Base-by-base conservation (phyloP, 345 rosid species). In the Cardiospermum halicacabum region DNA sequence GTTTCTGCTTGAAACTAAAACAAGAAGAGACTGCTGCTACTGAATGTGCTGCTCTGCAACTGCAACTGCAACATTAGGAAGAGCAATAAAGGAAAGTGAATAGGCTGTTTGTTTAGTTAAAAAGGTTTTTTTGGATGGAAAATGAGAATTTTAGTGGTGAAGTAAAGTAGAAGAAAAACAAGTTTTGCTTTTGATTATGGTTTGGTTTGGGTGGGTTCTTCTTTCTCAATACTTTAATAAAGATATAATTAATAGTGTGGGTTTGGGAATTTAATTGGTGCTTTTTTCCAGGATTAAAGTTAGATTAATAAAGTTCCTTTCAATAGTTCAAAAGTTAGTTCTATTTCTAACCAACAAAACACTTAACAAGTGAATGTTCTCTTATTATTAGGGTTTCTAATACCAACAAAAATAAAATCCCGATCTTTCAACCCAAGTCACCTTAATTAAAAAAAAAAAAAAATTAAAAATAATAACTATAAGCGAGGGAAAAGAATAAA, bases 101-200 rank as follows among this genome's bases (percentile, higher is more conserved):
- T 34, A 4, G 39, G 8, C 39, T n/a, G n/a, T n/a, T n/a, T n/a
- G n/a, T n/a, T n/a, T n/a, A n/a, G n/a, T n/a, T n/a, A n/a, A 49
- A 34, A 65, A 63, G 40, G 6, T 60, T 67, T n/a, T n/a, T 4
- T 36, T 11, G 56, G 50, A 49, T 12, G n/a, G 19, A 64, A 62
- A 55, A 60, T 24, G 65, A 58, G 32, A 32, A 28, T 62, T 65
- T 21, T 34, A 65, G 31, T n/a, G 64, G 22, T 30, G 68, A 69
- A 72, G 74, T 30, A 5, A 62, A 60, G 63, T 27, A 40, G 40
- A 71, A 67, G 39, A 70, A 69, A 57, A 43, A 5, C 45, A 59
- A 65, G 21, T 71, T 67, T n/a, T 25, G 11, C 11, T 49, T 49
- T 36, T 24, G 34, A 54, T 15, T 15, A 1, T n/a, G n/a, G n/a